Base-by-base conservation (phyloP, 805 yeast genomes). In the Teunomyces atbi region DNA sequence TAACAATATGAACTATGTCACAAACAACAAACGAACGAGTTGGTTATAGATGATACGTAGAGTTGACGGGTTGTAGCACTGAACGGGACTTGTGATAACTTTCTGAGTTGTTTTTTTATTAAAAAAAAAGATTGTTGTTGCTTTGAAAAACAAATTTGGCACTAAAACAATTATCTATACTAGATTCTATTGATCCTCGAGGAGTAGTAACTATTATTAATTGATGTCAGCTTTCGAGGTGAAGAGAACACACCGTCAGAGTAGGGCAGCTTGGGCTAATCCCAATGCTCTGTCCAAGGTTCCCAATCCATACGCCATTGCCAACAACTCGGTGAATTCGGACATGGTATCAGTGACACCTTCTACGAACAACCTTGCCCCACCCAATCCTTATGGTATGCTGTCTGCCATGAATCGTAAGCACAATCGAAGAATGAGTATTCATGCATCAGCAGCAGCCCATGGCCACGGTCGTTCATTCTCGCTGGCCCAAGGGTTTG, bases 261-360 rank as follows among this genome's bases (percentile, higher is more conserved):
- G 74, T 54, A 60, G 66, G 47, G 76, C 76, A 2, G 75, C 76
- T 8, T 72, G 76, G 76, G 74, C 64, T 53, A 47, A 45, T 33
- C 41, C 45, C 20, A 48, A 41, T 12, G 38, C 48, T 28, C 54
- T 52, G 39, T 44, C 50, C 13, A 49, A 20, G 27, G 7, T 32
- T 8, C 39, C 41, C 47, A 62, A 62, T 45, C 69, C 69, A 5
- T 64, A 64, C 45, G 65, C 67, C 30, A 54, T 51, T 29, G 62
- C 64, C 29, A 55, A 47, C 36, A 32, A 48, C 13, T 36, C 39
- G 5, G 26, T 33, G 27, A 42, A 34, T 16, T 29, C 35, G n/a
- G 44, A 41, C 27, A 11, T 16, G 29, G 45, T 42, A 11, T 38
- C 36, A 20, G 38, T 29, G 38, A 37, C 41, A 3, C 38, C 21